Percentiles rank a stretch among this genome's conserved stretches.
Evolutionary conservation across 2,329 filamentous ascomycete species (phyloP).

Genomic region (Exophiala viscosa): DNA sequence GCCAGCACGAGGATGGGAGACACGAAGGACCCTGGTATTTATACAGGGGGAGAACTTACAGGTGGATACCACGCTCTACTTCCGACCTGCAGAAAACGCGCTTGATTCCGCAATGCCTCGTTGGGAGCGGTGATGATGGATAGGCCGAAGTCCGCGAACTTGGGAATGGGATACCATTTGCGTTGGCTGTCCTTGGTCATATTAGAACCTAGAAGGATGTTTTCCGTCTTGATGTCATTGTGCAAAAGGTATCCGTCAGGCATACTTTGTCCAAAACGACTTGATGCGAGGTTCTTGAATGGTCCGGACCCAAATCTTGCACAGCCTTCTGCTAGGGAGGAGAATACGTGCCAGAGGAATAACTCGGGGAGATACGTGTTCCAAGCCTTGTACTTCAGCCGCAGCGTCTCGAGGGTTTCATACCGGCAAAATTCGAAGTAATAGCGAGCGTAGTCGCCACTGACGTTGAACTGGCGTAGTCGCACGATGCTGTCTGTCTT

Average conservation of each 20-base stretch:
- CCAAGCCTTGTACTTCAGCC: constrained; percentile 22
- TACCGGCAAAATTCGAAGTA: constrained; percentile 19
- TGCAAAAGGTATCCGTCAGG: constrained; percentile 15
- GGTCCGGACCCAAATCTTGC: constrained; percentile 2
- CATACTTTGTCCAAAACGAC: constrained; percentile 5
- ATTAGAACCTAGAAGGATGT: constrained; percentile 12
- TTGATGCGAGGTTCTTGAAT: constrained; percentile 7
- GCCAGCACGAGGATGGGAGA: no score
- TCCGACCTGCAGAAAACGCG: background rate
- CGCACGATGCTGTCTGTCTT: constrained; percentile 6
- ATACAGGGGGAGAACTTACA: constrained; percentile 1
- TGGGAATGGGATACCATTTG: constrained; percentile 15
- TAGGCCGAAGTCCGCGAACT: constrained; percentile 22
- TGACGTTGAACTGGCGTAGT: constrained; percentile 12
- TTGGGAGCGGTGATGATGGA: constrained; percentile 9
- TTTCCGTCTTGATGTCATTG: constrained; percentile 19
- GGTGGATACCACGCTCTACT: constrained; percentile 4
- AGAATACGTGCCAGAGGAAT: constrained; percentile 24
- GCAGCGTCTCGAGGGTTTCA: constrained; percentile 12
- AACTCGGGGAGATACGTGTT: constrained; percentile 19
- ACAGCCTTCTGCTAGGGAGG: constrained; percentile 12
- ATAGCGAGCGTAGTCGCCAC: constrained; percentile 11
- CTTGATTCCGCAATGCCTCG: background rate
- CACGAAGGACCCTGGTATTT: no score
- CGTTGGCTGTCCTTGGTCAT: background rate